phyloP scores from a whole-genome alignment of 192 early-diverging fungal species.

The Coemansia nantahalensis region DNA sequence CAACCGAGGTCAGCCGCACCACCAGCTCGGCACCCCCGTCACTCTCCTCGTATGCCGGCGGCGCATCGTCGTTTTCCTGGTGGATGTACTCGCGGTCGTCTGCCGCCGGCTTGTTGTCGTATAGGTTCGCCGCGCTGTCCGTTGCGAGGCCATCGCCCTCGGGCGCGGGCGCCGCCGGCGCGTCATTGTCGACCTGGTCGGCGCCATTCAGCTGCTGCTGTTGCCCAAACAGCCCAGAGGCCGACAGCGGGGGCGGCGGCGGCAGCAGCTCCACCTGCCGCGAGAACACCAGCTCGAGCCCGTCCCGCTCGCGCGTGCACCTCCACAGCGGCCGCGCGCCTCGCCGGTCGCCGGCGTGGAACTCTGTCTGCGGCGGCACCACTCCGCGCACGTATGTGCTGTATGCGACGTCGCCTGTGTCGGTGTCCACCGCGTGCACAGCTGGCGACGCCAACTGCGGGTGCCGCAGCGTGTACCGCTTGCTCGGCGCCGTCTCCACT shows the following conservation, averaged over 20 bases:
- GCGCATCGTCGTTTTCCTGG: constrained; percentile 19
- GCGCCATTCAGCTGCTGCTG: not conserved
- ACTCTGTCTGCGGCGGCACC: constrained; percentile 5
- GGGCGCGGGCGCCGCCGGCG: not conserved
- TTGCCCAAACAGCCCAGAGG: not conserved
- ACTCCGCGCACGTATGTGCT: constrained; percentile 11
- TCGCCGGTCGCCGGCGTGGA: not conserved
- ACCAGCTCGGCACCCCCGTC: constrained; percentile 3
- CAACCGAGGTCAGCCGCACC: constrained; percentile 5
- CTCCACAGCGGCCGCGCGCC: constrained; percentile 17
- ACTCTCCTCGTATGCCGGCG: constrained; percentile 46
- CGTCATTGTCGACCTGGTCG: not conserved
- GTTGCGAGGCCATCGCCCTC: constrained; percentile 4
- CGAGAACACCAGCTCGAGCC: constrained; percentile 37
- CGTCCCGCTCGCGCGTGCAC: constrained; percentile 16
- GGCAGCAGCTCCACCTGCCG: constrained; percentile 7
- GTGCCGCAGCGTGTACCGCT: constrained; percentile 21
- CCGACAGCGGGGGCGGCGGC: constrained; percentile 1
- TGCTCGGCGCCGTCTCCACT: constrained; percentile 18
- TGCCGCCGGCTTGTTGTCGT: constrained; percentile 29
- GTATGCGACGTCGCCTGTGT: constrained; percentile 2
- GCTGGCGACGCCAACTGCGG: constrained; percentile 25
- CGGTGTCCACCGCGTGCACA: constrained; percentile 22
- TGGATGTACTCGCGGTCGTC: constrained; percentile 20
- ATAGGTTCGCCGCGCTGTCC: constrained; percentile 5